Evolutionary conservation across 352 stramenopile species (phyloP).

Genomic region (Achlya hypogyna): DNA sequence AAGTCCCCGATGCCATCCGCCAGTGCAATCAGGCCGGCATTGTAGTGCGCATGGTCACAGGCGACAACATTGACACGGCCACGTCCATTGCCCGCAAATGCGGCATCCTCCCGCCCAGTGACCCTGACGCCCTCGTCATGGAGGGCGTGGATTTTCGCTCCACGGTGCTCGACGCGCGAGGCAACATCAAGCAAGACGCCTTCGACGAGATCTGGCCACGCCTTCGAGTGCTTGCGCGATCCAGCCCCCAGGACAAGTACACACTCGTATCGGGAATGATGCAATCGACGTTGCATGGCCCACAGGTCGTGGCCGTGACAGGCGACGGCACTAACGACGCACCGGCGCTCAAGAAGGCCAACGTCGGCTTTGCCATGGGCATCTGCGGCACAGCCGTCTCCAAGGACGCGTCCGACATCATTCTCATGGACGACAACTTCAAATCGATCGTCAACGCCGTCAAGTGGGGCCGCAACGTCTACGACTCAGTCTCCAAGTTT

Average conservation of each 20-base stretch:
- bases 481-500: conserved; percentile 96
- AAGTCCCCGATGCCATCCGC: neutral
- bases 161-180: neutral
- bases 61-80: conserved; percentile 74
- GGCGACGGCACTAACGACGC: conserved; percentile 95
- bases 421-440: conserved; percentile 95
- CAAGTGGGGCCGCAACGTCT: conserved; percentile 94
- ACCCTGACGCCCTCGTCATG: neutral
- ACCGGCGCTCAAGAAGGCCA: conserved; percentile 90
- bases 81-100: conserved; percentile 54
- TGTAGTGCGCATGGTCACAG: conserved; percentile 75
- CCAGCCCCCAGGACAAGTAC: conserved; percentile 41
- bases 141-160: neutral
- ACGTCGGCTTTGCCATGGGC: conserved; percentile 94
- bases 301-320: conserved; percentile 93
- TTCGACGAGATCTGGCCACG: conserved; percentile 51
- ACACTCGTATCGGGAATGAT: conserved; percentile 12
- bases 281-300: neutral
- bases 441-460: conserved; percentile 93
- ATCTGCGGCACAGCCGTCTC: conserved; percentile 89
- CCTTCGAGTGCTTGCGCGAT: conserved; percentile 49
- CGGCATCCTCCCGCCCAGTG: conserved; percentile 58
- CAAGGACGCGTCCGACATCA: conserved; percentile 93
- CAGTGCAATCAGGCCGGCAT: conserved; percentile 68
- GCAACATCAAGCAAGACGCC: conserved; percentile 40